Evolutionary conservation across 179 eudicot species (phyloP), one percentile per base, ranked within the genome.

Genomic region (Pouteria campechiana): DNA sequence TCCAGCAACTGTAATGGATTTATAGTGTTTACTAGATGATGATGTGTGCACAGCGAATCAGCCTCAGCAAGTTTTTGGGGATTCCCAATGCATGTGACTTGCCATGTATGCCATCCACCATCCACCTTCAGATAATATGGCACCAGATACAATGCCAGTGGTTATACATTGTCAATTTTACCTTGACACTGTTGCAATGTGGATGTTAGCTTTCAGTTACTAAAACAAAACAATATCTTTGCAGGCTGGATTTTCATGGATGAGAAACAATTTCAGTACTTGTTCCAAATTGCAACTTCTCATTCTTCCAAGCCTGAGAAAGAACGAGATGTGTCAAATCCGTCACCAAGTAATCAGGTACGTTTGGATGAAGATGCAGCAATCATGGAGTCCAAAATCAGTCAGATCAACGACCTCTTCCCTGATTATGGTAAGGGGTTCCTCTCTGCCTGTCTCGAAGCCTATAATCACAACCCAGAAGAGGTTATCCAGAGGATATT

Each of bases 381-480:
- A 41, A 70, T 86, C 43, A 37, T 51, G 11, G 98, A 79, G 58
- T 90, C 98, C 4, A 86, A 75, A 72, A 74, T 90, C 37, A 86
- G 90, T 64, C 98, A 90, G 70, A 78, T 90, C 62, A 86, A 64
- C 50, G 98, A 90, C 55, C 58, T 90, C 40, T 81, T 90, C 68
- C 98, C 98, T 24, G 87, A 90, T 43, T 90, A 76, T 51, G 98
- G 98, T 4, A 76, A 71, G 28, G 98, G 98, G 8, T 90, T 74
- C 60, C 50, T 90, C 27, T 70, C 75, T 38, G 94, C 96, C 21
- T 90, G 98, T 54, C 90, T 90, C 25, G 87, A 90, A 57, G 92
- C 65, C 14, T 90, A 90, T 61, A 79, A 82, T 73, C 79, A 81
- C 30, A 71, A 79, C 58, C 81, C 82, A 11, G 98, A 90, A 65